Evolutionary conservation across 2,329 filamentous ascomycete species (phyloP), one percentile per base, ranked within the genome.

Genomic region (Phymatotrichopsis omnivora): DNA sequence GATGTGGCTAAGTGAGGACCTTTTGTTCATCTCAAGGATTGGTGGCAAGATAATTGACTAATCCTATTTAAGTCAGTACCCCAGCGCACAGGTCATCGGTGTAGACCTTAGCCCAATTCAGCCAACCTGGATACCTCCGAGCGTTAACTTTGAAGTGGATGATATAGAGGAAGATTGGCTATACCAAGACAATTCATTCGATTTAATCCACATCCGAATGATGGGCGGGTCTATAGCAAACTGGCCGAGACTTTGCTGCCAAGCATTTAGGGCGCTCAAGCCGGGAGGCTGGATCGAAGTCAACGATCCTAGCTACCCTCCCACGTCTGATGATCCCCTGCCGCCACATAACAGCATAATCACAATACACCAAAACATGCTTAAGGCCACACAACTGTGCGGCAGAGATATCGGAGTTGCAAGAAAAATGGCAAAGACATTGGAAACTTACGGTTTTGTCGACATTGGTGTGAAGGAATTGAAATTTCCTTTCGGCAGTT

Each of bases 71-170:
- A 48, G 45, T 20, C 41, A 36, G 5, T 47, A 49, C 29, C 42
- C 46, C n/a, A n/a, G n/a, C 24, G 30, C 29, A 5, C 22, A 50
- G 16, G 56, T 58, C 12, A 47, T 57, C 20, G 56, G 65, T 6
- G 63, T 64, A 1, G 65, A 69, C 41, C 51, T 65, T 4, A 62
- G 64, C 10, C 64, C 64, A 1, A 63, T 64, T 12, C 67, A 70
- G 44, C 64, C 67, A 0, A 56, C 56, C 28, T 61, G 64, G 58
- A 7, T 7, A 4, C 40, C 33, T 56, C 61, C 8, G 57, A 60
- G 63, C 41, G 53, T 58, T 10, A 45, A 50, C 27, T 63, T 63
- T 40, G 53, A 62, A 29, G 54, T 62, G 22, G 62, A 63, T 42
- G 62, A 64, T 44, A 54, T 59, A 29, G 60, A 64, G 37, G 30